Evolutionary conservation across 306 rosid genomes (phyloP).

Genomic region (Prunus salicina): DNA sequence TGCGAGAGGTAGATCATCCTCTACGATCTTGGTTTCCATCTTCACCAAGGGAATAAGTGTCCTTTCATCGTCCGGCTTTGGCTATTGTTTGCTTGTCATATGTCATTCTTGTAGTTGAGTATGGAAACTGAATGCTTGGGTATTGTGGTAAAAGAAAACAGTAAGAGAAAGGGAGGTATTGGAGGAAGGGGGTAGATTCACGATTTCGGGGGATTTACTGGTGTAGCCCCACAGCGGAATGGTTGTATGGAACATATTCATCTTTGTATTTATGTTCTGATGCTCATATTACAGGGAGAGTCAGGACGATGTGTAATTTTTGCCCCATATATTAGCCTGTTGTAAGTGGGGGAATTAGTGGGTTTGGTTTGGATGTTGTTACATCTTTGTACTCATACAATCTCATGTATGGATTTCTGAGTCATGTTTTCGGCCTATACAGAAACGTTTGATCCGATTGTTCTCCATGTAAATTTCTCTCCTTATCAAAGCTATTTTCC

Average conservation of each 20-base stretch:
- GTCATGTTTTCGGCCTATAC: slow-evolving; percentile 68
- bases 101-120: slow-evolving; percentile 41
- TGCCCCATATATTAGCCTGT: slow-evolving; percentile 38
- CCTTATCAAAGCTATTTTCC: neutral
- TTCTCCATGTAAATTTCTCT: slow-evolving; percentile 5
- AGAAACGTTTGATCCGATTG: slow-evolving; percentile 31
- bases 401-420: slow-evolving; percentile 54
- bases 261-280: slow-evolving; percentile 46
- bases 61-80: slow-evolving; percentile 40
- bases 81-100: slow-evolving; percentile 34
- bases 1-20: slow-evolving; percentile 30
- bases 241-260: slow-evolving; percentile 38
- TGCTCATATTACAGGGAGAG: slow-evolving; percentile 39
- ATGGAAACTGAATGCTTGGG: slow-evolving; percentile 28
- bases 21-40: slow-evolving; percentile 44
- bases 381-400: slow-evolving; percentile 40
- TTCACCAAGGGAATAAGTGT: slow-evolving; percentile 31
- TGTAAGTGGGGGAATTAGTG: slow-evolving; percentile 41
- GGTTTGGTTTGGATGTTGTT: slow-evolving; percentile 65
- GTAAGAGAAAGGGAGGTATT: slow-evolving; percentile 10
- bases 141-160: slow-evolving; percentile 14
- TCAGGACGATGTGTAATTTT: slow-evolving; percentile 55
- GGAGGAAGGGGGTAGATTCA: slow-evolving; percentile 7
- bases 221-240: slow-evolving; percentile 29
- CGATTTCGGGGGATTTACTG: slow-evolving; percentile 50